Evolutionary conservation across 805 yeast species (phyloP).

Genomic region (Groenewaldozyma tartarivorans): DNA sequence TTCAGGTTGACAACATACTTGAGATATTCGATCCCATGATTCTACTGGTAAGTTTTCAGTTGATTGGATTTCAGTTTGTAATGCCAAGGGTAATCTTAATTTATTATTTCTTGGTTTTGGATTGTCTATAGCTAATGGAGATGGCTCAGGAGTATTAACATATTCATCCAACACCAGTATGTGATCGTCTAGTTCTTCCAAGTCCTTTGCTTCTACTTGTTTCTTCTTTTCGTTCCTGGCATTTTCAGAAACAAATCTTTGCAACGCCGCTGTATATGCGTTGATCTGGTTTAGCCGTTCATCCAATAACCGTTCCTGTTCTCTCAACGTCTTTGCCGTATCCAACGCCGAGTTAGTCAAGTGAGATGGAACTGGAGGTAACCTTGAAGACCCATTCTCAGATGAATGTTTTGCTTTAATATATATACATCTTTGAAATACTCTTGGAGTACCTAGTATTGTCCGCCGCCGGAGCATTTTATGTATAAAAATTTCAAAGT

Average conservation of each 20-base stretch:
- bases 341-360: too few relatives aligned
- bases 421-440: too few relatives aligned
- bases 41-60: not conserved
- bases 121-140: too few relatives aligned
- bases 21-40: not conserved
- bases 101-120: not conserved
- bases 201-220: constrained; percentile 6
- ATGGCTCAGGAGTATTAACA: constrained; percentile 10
- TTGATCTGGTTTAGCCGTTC: constrained; percentile 12
- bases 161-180: constrained; percentile 12
- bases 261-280: constrained; percentile 11
- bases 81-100: constrained; percentile 8
- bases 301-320: constrained; percentile 3
- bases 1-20: not conserved
- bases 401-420: too few relatives aligned
- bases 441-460: too few relatives aligned
- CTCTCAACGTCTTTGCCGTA: not conserved
- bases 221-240: not conserved
- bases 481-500: too few relatives aligned
- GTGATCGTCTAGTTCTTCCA: constrained; percentile 1
- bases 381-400: too few relatives aligned
- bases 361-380: too few relatives aligned
- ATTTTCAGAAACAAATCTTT: constrained; percentile 14
- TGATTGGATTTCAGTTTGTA: not conserved
- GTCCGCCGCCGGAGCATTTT: too few relatives aligned